A percentile compares a stretch with the other conserved stretches of the same genome.
These are phyloP conservation scores for Cryphonectria nitschkei DNA, from an alignment of 2,329 filamentous ascomycete genomes.

Conservation along the genomic window DNA sequence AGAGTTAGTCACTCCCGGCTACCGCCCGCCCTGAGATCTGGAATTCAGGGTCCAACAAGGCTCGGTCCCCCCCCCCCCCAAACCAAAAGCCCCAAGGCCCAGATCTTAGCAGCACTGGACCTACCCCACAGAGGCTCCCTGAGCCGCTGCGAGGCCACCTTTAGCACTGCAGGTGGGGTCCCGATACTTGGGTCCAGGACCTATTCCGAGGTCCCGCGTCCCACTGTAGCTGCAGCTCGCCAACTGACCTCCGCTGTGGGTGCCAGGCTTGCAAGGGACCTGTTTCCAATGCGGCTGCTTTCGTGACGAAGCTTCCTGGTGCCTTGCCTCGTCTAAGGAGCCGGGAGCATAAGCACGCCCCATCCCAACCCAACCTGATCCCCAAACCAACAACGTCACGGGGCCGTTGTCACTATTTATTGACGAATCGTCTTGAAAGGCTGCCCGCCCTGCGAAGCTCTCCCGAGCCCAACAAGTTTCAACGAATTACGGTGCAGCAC, in stretches of 20 bases:
- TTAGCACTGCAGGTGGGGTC: constrained; percentile 4
- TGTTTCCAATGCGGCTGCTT: constrained; percentile 12
- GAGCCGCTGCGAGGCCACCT: not conserved
- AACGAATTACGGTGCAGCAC: not conserved
- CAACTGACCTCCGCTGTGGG: constrained; percentile 6
- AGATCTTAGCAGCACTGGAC: constrained; percentile 11
- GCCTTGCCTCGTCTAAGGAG: constrained; percentile 17
- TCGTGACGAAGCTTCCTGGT: constrained; percentile 28
- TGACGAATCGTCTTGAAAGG: not conserved
- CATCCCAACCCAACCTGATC: constrained; percentile 6
- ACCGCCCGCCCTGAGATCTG: not conserved
- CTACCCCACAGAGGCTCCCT: constrained; percentile 23
- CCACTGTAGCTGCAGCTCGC: constrained; percentile 7
- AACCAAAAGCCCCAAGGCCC: not conserved
- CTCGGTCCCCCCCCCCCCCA: not conserved
- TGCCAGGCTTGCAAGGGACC: constrained; percentile 4
- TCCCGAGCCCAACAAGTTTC: not conserved
- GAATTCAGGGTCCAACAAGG: not conserved
- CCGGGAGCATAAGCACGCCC: constrained; percentile 1
- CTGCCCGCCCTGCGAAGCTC: constrained; percentile 10
- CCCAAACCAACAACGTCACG: constrained; percentile 19
- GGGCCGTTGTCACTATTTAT: constrained; percentile 2
- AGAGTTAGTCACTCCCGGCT: not conserved
- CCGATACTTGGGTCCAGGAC: not conserved
- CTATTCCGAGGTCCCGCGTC: constrained; percentile 6